Evolutionary conservation across 306 rosid species (phyloP).

Genomic region (Fragaria iinumae): DNA sequence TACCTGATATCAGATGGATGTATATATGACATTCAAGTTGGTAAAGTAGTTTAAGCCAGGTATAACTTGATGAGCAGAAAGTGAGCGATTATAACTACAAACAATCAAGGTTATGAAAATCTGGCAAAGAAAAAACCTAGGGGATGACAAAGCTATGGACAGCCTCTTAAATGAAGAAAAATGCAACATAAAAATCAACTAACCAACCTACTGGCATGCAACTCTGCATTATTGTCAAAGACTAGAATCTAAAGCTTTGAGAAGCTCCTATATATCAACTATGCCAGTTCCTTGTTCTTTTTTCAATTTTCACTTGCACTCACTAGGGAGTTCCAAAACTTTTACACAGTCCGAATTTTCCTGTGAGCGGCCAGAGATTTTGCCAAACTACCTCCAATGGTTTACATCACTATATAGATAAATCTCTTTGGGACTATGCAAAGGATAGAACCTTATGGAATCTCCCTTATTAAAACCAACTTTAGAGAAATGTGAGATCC

Average conservation of each 20-base stretch:
- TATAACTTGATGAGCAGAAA: conserved; percentile 21
- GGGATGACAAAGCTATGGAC: background rate
- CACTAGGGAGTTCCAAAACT: background rate
- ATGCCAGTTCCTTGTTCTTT: background rate
- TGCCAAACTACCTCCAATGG: background rate
- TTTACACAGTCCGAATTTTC: background rate
- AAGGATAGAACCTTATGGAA: background rate
- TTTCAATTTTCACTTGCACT: background rate
- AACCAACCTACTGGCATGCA: background rate
- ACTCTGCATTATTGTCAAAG: background rate
- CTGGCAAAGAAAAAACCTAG: background rate
- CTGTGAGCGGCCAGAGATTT: background rate
- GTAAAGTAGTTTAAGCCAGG: background rate
- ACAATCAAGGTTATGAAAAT: background rate
- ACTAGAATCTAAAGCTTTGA: background rate
- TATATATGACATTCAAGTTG: conserved; percentile 19
- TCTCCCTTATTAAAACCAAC: background rate
- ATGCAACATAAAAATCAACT: background rate
- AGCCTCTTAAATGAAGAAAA: background rate
- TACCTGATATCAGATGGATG: conserved; percentile 48
- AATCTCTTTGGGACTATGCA: background rate
- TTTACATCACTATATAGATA: background rate
- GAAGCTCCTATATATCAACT: background rate
- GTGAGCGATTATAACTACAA: conserved; percentile 4
- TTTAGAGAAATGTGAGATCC: background rate